Base-by-base conservation (phyloP, 495 filamentous ascomycete genomes). In the Hypoxylon cercidicola region DNA sequence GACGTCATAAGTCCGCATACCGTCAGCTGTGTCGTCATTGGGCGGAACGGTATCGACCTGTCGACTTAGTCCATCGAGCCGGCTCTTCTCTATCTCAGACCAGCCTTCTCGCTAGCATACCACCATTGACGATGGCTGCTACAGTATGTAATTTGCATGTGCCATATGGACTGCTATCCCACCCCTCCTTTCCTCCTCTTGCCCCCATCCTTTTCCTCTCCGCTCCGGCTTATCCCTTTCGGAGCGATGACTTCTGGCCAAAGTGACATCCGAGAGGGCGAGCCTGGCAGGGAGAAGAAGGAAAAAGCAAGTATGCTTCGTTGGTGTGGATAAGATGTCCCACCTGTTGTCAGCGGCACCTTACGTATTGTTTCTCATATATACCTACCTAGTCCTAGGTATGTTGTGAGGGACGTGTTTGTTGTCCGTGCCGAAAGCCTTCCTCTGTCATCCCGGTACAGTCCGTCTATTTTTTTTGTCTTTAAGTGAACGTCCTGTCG, bases 11-110 rank as follows among this genome's bases (percentile, higher is more conserved):
- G 54, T 54, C 39, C 43, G 53, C 51, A 30, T 37, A 60, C 45
- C 32, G 45, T 19, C 56, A 58, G 53, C 61, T 55, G 66, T 69
- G 66, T 66, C 66, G 62, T 69, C 66, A 66, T 66, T 69, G 61
- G 66, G 66, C 66, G 56, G 62, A 46, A 64, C 23, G 8, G 56
- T 43, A 60, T 69, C 43, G 34, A 58, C 37, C 52, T 60, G 49
- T 43, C 28, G 59, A 44, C 19, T 41, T 60, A 32, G 40, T 34
- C 53, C 46, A 61, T 66, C 61, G 52, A 53, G 32, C 55, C 65
- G 60, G 60, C 44, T 68, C 46, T 55, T 45, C 39, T 43, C 32
- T 19, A 50, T 56, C 28, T 60, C 44, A 30, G 60, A 56, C 60
- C 48, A 41, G 50, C 55, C 28, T 68, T 62, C 55, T 56, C 50